Evolutionary conservation across 306 rosid species (phyloP).

Genomic region (Nissolia schottii): DNA sequence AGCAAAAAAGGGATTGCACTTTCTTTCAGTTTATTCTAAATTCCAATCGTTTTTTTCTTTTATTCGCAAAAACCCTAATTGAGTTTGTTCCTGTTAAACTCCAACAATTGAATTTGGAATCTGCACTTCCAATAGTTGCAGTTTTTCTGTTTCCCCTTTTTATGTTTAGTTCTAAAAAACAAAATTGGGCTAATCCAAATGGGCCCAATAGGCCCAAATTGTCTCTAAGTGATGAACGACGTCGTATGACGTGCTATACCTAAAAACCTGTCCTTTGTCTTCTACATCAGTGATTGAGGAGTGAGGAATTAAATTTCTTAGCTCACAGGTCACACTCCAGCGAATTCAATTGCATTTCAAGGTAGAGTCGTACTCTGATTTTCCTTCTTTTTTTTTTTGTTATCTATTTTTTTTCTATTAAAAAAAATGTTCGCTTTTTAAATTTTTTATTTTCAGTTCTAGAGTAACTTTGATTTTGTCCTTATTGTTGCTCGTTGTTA

Average conservation of each 20-base stretch:
- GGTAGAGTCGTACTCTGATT: not conserved
- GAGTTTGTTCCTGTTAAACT: not conserved
- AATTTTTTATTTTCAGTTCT: not conserved
- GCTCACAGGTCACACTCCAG: not conserved
- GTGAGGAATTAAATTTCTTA: not conserved
- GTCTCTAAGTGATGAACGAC: not conserved
- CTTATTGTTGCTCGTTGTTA: not conserved
- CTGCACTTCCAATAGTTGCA: not conserved
- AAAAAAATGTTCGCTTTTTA: no score
- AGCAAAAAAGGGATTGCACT: slow-evolving; percentile 1
- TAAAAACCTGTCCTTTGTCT: not conserved
- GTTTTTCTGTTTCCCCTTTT: not conserved
- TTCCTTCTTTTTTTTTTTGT: not conserved
- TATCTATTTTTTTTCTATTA: not conserved
- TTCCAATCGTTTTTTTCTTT: not conserved
- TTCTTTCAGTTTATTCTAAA: slow-evolving; percentile 14
- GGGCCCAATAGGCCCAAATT: not conserved
- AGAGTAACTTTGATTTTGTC: not conserved
- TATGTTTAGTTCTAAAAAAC: not conserved
- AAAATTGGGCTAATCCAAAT: not conserved
- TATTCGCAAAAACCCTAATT: slow-evolving; percentile 30
- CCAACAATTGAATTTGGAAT: slow-evolving; percentile 2
- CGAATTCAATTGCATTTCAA: not conserved
- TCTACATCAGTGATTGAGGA: not conserved
- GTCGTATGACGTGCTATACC: not conserved